These are phyloP conservation scores for Trebouxia sp. DNA, from an alignment of 139 green algal genomes.

Conservation along the genomic window DNA sequence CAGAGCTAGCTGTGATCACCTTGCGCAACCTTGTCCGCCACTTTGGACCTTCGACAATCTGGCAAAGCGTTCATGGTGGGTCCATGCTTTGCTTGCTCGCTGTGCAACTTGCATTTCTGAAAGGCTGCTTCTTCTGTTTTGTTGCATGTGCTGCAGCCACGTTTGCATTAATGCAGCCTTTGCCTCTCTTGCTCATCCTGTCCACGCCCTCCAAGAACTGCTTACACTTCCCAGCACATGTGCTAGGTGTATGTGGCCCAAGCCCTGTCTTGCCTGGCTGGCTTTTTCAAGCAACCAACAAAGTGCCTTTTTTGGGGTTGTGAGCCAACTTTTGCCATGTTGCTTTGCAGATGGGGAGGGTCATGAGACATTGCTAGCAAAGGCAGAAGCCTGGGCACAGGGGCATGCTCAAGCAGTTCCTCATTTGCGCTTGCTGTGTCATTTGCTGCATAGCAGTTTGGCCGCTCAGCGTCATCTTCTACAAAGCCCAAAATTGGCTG, in stretches of 20 bases:
- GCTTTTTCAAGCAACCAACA: neutral
- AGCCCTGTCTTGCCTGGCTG: too few species aligned
- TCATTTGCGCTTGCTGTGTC: neutral
- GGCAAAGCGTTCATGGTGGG: neutral
- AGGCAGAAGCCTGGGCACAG: neutral
- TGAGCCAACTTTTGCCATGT: too few species aligned
- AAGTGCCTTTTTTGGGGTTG: too few species aligned
- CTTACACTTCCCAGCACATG: too few species aligned
- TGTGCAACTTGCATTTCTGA: too few species aligned
- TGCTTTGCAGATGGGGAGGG: neutral
- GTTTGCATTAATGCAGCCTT: too few species aligned
- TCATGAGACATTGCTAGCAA: neutral
- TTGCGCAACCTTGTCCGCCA: neutral
- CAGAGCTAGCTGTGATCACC: constrained; percentile 9
- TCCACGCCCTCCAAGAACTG: too few species aligned
- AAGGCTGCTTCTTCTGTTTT: too few species aligned
- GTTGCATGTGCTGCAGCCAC: too few species aligned
- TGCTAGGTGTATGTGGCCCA: too few species aligned
- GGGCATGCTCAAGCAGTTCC: neutral
- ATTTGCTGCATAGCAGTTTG: constrained; percentile 1
- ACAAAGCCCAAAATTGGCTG: neutral
- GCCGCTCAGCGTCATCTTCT: neutral
- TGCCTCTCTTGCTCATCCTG: too few species aligned
- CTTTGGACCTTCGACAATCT: neutral
- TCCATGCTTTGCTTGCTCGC: too few species aligned